Base-by-base conservation (phyloP, 768 basidiomycete species). In the Megacollybia marginata region DNA sequence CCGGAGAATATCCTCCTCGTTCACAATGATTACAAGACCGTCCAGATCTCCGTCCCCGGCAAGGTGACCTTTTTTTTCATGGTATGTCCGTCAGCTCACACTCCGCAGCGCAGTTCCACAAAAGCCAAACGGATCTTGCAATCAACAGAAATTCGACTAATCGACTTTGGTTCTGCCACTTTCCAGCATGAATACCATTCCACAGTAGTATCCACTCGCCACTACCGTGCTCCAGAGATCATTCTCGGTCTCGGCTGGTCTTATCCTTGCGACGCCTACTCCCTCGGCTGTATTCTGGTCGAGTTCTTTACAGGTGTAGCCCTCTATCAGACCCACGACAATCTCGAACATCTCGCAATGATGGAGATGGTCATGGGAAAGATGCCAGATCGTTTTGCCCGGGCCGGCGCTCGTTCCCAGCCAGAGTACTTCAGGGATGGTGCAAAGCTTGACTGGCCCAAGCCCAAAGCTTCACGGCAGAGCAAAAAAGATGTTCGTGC, bases 351-450 rank as follows among this genome's bases (percentile, higher is more conserved):
- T 67, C 81, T 99, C 12, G 96, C 95, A 36, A 99, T 99, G 96
- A 99, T 99, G 96, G 94, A 98, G 65, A 85, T 89, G 65, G 96
- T 98, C 35, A 97, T 98, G 89, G 95, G 95, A 51, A 90, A 88
- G 71, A 94, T 98, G 86, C 91, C 94, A 0, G 83, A 88, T 46
- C 82, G 85, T 5, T 92, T 95, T 61, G 80, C 82, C 35, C 77
- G 85, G 40, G 74, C 77, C 42, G 87, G 85, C 15, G 80, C 84
- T 9, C 77, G 86, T 44, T 80, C 83, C 46, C 94, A 94, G 59
- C 83, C 92, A 8, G 94, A 98, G 61, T 96, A 89, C 66, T 97
- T 99, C 75, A 92, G 88, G 62, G 86, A 88, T 18, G 84, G 81
- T 31, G 67, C 74, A 54, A 88, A 84, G 59, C 78, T 99, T 38